These are phyloP conservation scores for Umbelopsis sp. DNA, from an alignment of 371 early-diverging fungal species.

Conservation along the genomic window DNA sequence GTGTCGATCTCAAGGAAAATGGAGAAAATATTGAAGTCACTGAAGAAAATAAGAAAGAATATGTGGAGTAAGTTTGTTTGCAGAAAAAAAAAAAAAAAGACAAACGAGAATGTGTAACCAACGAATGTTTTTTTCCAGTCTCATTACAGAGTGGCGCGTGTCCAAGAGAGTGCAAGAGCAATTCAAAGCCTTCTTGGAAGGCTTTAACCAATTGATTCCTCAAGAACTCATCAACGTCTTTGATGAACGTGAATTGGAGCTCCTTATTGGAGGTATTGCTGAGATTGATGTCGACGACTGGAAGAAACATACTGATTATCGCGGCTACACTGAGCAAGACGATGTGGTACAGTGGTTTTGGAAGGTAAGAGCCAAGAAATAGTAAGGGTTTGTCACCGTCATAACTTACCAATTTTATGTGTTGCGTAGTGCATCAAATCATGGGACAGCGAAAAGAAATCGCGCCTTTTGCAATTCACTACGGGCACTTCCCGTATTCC, in stretches of 20 bases:
- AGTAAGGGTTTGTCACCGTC: not conserved
- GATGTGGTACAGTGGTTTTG: conserved; percentile 94
- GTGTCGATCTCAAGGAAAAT: conserved; percentile 79
- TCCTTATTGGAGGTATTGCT: conserved; percentile 91
- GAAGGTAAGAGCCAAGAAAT: conserved; percentile 55
- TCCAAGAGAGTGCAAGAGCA: conserved; percentile 83
- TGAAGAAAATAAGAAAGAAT: conserved; percentile 92
- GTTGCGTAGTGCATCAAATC: conserved; percentile 61
- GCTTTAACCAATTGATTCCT: conserved; percentile 91
- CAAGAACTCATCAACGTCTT: conserved; percentile 85
- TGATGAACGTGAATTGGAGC: conserved; percentile 94
- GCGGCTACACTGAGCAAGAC: conserved; percentile 89
- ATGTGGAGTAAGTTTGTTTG: conserved; percentile 63
- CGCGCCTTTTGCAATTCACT: conserved; percentile 90
- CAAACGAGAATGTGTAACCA: not conserved
- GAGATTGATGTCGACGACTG: conserved; percentile 97
- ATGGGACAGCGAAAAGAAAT: conserved; percentile 85
- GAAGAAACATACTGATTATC: conserved; percentile 95
- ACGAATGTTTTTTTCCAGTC: conserved; percentile 26
- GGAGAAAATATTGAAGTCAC: conserved; percentile 86
- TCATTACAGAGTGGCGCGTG: conserved; percentile 75
- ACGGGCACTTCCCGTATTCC: conserved; percentile 95
- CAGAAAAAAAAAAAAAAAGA: not conserved
- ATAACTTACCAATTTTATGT: not conserved
- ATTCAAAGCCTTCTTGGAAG: conserved; percentile 82